These are phyloP conservation scores for Syzygium aromaticum DNA, from an alignment of 345 rosid species.

Conservation along the genomic window DNA sequence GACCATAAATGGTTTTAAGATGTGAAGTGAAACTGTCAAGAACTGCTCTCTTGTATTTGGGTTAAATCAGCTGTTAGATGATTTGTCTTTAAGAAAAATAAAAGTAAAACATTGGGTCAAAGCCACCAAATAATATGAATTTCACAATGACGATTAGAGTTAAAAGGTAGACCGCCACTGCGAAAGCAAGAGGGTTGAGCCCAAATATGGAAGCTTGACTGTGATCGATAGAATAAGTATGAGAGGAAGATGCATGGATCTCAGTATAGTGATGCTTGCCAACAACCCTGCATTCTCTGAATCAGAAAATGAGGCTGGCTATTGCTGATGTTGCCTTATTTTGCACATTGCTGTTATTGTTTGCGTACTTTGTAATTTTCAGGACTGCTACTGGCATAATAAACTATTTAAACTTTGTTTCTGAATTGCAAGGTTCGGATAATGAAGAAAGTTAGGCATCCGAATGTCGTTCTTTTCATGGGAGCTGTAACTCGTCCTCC, in stretches of 20 bases:
- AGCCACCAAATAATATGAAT: neutral
- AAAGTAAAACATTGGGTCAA: neutral
- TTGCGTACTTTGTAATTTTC: neutral
- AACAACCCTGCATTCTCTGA: neutral
- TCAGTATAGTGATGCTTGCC: neutral
- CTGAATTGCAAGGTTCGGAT: constrained; percentile 45
- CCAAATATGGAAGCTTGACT: neutral
- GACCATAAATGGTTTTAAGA: neutral
- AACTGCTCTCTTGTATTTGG: neutral
- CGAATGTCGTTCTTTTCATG: constrained; percentile 98
- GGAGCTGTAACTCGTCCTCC: constrained; percentile 95
- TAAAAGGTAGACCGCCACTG: neutral
- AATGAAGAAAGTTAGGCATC: constrained; percentile 85
- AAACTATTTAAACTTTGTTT: neutral
- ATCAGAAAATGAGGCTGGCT: neutral
- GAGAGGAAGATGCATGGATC: neutral
- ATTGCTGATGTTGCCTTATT: neutral
- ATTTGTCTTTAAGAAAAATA: neutral
- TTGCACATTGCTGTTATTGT: neutral
- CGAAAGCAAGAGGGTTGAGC: neutral
- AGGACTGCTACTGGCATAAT: neutral
- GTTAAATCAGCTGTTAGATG: neutral
- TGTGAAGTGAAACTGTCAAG: neutral
- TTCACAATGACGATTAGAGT: neutral
- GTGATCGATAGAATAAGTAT: neutral